A percentile compares a stretch with the other conserved stretches of the same genome.
Evolutionary conservation across 148 eudicot genomes (phyloP).

Genomic region (Hydrangea macrophylla): DNA sequence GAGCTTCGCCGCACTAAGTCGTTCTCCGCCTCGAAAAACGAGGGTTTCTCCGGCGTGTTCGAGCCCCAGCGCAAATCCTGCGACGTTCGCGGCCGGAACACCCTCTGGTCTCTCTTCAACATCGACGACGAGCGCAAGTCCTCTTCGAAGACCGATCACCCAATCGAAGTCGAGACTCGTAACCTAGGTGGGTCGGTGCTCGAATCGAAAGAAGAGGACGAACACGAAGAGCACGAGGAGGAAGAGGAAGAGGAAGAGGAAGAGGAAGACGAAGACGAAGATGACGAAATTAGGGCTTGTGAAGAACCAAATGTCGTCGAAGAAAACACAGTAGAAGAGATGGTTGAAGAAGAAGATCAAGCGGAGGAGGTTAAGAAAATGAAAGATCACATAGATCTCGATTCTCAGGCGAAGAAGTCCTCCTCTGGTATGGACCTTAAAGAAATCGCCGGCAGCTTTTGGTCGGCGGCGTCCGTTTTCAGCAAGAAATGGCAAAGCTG

Average conservation of each 20-base stretch:
- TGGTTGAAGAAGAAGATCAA: constrained; percentile 27
- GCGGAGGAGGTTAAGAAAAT: constrained; percentile 55
- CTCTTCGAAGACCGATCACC: constrained; percentile 3
- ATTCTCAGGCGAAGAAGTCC: constrained; percentile 55
- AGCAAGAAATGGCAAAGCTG: constrained; percentile 71
- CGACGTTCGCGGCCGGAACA: constrained; percentile 46
- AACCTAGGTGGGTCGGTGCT: constrained; percentile 10
- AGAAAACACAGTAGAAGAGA: constrained; percentile 8
- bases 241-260: neutral
- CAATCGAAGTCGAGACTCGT: constrained; percentile 2
- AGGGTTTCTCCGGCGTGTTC: constrained; percentile 34
- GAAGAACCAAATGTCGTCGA: constrained; percentile 10
- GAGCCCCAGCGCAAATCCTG: constrained; percentile 63
- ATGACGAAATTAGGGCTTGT: constrained; percentile 23
- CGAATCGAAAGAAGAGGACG: constrained; percentile 27
- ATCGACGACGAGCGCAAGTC: constrained; percentile 27
- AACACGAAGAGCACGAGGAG: constrained; percentile 6
- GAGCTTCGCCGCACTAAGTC: constrained; percentile 78
- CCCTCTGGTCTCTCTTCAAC: constrained; percentile 42
- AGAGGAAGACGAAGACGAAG: constrained; percentile 17
- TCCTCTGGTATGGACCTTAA: constrained; percentile 25
- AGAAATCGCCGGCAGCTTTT: constrained; percentile 45
- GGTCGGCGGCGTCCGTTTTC: constrained; percentile 87
- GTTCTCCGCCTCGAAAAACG: constrained; percentile 78
- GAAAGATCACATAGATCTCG: constrained; percentile 76